Conservation (phyloP, 2,329 filamentous ascomycete genomes). For the Cercospora sp. region DNA sequence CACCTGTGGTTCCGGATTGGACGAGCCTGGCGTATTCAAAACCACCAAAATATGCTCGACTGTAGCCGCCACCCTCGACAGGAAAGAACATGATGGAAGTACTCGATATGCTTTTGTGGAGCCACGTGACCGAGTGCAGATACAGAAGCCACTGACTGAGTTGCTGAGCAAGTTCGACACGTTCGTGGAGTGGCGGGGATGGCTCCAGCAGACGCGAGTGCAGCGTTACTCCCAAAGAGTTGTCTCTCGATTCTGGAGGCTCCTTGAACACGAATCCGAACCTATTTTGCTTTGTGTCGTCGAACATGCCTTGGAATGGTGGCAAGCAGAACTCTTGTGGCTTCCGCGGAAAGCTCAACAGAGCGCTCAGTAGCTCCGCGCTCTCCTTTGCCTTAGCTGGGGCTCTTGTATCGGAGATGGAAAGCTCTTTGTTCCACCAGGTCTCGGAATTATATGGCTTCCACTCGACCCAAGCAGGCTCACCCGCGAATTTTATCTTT, state of each 20-base stretch:
- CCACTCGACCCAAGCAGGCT: not conserved
- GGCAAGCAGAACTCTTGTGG: not conserved
- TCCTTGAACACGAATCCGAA: not conserved
- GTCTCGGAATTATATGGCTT: not conserved
- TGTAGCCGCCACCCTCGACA: not conserved
- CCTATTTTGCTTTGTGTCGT: not conserved
- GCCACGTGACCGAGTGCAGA: not conserved
- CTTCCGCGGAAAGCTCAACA: not conserved
- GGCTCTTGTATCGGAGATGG: not conserved
- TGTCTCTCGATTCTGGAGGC: not conserved
- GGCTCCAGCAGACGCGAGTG: not conserved
- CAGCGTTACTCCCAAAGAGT: not conserved
- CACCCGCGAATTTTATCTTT: not conserved
- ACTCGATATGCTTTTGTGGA: not conserved
- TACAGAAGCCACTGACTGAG: not conserved
- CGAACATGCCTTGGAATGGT: not conserved
- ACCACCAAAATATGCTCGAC: not conserved
- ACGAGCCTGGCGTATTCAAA: not conserved
- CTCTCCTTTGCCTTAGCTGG: not conserved
- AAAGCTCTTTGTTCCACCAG: not conserved
- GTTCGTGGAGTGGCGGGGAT: not conserved
- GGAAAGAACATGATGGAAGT: not conserved
- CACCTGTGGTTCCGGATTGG: not conserved
- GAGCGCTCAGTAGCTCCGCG: not conserved
- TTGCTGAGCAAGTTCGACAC: not conserved